These are phyloP conservation scores for Cadophora sp. DNA, from an alignment of 2,329 filamentous ascomycete genomes.

Conservation along the genomic window DNA sequence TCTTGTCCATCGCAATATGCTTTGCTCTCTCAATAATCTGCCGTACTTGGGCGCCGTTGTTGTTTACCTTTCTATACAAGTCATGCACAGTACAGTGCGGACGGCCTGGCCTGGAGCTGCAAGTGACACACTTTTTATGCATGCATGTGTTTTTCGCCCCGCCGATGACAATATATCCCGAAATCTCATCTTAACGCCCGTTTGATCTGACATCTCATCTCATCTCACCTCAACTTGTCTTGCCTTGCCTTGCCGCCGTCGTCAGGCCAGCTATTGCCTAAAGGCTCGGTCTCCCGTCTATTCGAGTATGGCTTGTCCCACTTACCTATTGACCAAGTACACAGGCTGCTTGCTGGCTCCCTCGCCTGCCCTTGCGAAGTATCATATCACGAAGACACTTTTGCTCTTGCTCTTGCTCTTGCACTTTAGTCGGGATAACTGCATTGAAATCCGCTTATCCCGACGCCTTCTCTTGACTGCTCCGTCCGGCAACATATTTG, in stretches of 20 bases:
- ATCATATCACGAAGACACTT: too few relatives aligned
- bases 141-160: neutral
- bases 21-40: neutral
- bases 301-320: neutral
- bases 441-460: neutral
- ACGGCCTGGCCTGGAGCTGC: too few relatives aligned
- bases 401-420: too few relatives aligned
- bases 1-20: slow-evolving; percentile 4
- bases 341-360: too few relatives aligned
- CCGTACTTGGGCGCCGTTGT: neutral
- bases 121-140: neutral
- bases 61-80: neutral
- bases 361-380: neutral
- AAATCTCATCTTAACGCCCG: slow-evolving; percentile 1
- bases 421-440: neutral
- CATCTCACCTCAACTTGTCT: neutral
- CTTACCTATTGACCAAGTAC: neutral
- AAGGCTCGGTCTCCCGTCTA: too few relatives aligned
- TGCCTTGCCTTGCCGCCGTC: neutral
- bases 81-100: neutral
- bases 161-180: neutral
- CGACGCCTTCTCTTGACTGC: neutral
- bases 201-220: slow-evolving; percentile 9
- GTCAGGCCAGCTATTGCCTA: neutral
- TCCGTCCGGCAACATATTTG: neutral